Evolutionary conservation across 306 rosid genomes (phyloP).

Genomic region (Medicago arabica): DNA sequence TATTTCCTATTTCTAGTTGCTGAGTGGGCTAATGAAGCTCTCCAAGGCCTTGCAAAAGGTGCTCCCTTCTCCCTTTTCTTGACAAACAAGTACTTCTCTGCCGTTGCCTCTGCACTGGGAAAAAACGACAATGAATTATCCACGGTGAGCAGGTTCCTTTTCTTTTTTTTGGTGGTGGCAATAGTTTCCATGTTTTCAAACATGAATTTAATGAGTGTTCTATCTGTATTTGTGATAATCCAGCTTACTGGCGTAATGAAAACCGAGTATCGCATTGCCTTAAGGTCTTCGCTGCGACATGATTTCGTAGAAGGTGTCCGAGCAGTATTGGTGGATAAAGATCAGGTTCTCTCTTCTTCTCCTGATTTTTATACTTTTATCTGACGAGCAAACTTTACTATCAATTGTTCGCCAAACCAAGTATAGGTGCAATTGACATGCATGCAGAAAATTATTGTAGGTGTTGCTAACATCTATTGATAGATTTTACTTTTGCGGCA

Average conservation of each 20-base stretch:
- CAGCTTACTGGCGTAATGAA: conserved; percentile 89
- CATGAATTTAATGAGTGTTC: conserved; percentile 15
- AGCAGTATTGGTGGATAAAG: conserved; percentile 94
- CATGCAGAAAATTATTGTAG: conserved; percentile 21
- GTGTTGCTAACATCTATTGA: not conserved
- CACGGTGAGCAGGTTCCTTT: conserved; percentile 56
- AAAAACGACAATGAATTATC: conserved; percentile 62
- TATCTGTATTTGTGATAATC: conserved; percentile 35
- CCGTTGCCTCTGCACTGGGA: conserved; percentile 76
- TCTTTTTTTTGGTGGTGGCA: not conserved
- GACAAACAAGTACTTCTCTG: conserved; percentile 79
- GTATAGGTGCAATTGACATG: conserved; percentile 12
- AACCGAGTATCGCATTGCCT: conserved; percentile 86
- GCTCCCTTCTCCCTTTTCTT: conserved; percentile 92
- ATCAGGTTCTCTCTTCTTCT: conserved; percentile 69
- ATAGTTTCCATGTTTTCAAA: not conserved
- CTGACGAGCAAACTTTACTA: conserved; percentile 22
- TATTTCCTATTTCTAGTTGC: conserved; percentile 58
- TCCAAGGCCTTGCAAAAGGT: conserved; percentile 88
- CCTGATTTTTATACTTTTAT: conserved; percentile 22
- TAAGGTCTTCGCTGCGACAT: conserved; percentile 76
- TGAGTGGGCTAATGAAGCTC: conserved; percentile 96
- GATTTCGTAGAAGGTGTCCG: conserved; percentile 98
- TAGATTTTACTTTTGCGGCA: not conserved
- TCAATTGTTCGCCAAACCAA: conserved; percentile 9